Evolutionary conservation across 2,329 filamentous ascomycete species (phyloP), one percentile per base, ranked within the genome.

Genomic region (Hirsutella minnesotensis): DNA sequence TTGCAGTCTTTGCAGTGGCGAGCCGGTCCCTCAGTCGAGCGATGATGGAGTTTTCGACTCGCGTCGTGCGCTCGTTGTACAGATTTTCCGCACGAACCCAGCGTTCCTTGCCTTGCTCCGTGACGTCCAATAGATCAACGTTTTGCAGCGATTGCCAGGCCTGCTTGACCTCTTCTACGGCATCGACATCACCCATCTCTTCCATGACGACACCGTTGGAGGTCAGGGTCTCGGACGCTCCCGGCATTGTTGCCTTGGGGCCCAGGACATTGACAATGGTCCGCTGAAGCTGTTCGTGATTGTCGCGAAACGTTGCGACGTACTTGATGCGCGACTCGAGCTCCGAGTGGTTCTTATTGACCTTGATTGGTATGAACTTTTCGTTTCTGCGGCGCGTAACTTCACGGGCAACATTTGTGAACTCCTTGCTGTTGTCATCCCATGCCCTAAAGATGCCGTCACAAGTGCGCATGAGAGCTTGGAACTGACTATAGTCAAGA

Each of bases 41-140:
- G 60, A 99, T 99, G 62, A 99, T 98, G 3, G 92, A 95, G 64
- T 98, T 98, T 61, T 99, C 92, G 4, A 99, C 92, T 46, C 92
- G 80, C 16, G 92, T 90, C 9, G 94, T 98, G 33, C 94, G 83
- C 61, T 98, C 94, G 52, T 95, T 96, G 70, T 99, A 99, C 33
- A 86, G 82, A 51, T 90, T 86, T 65, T 99, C 92, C 15, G 90
- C 92, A 54, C 89, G 83, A 33, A 88, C 86, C 87, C 94, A 99
- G 47, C 83, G 75, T 48, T 88, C 80, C 29, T 92, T 96, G 41
- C 92, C 92, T 61, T 94, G 86, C 0, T 80, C 75, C 5, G 89
- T 86, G 5, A 95, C 88, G 62, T 98, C 90, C 34, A 99, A 74
- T 21, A 98, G 77, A 60, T 99, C 89, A 9, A 98, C 89, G 57